Conservation (phyloP, 1,284 basidiomycete species). For the Pulchroboletus neoregius region DNA sequence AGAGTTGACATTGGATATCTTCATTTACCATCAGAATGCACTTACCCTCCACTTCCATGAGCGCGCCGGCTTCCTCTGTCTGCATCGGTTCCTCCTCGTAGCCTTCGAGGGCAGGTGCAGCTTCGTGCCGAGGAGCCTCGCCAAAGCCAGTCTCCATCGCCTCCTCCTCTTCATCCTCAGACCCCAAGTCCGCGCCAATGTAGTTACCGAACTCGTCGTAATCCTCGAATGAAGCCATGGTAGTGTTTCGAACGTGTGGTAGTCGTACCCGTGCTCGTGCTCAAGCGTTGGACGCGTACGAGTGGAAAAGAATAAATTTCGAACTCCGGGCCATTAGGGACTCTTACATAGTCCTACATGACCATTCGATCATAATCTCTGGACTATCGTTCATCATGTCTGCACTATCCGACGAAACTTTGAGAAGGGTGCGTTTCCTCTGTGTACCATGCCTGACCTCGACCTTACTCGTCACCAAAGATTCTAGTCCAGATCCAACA, state of each 20-base stretch:
- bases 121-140: conserved; percentile 35
- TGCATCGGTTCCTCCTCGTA: conserved; percentile 66
- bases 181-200: conserved; percentile 89
- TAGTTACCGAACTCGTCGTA: conserved; percentile 95
- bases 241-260: conserved; percentile 5
- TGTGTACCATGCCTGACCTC: background rate
- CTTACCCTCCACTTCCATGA: conserved; percentile 82
- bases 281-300: conserved; percentile 20
- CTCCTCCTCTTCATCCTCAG: conserved; percentile 74
- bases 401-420: conserved; percentile 78
- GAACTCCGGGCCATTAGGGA: conserved; percentile 31
- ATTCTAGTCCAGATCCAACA: conserved; percentile 88
- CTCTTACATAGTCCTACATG: conserved; percentile 9
- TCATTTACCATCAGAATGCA: conserved; percentile 13
- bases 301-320: conserved; percentile 27
- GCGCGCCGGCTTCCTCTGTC: conserved; percentile 54
- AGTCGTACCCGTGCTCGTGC: conserved; percentile 7
- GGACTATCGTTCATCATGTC: conserved; percentile 27
- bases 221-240: conserved; percentile 80
- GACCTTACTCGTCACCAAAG: conserved; percentile 42
- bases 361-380: conserved; percentile 7
- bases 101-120: conserved; percentile 63
- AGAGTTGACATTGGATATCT: conserved; percentile 4
- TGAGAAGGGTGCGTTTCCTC: conserved; percentile 62
- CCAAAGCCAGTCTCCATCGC: conserved; percentile 49